phyloP scores from a whole-genome alignment of 805 yeast species.

The Saccharomycopsis malanga region DNA sequence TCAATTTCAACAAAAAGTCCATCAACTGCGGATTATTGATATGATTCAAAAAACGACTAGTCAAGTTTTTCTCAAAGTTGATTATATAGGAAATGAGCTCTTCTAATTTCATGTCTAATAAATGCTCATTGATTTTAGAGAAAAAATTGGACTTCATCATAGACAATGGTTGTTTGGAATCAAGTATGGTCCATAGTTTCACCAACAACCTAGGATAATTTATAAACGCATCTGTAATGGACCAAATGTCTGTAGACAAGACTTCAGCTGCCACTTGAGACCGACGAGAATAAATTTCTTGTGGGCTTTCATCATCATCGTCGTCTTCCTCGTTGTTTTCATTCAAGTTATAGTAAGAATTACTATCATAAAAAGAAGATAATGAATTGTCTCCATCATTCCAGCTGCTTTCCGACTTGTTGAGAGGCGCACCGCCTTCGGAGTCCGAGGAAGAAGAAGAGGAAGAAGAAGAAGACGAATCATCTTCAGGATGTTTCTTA shows the following conservation, averaged over 20 bases:
- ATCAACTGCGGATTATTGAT: slow-evolving; percentile 90
- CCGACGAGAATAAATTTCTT: slow-evolving; percentile 34
- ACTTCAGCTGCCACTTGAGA: slow-evolving; percentile 83
- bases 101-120: slow-evolving; percentile 81
- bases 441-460: slow-evolving; percentile 3
- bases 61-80: slow-evolving; percentile 53
- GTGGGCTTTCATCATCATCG: slow-evolving; percentile 30
- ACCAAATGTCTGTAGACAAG: slow-evolving; percentile 88
- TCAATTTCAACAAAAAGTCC: slow-evolving; percentile 84
- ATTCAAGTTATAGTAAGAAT: slow-evolving; percentile 15
- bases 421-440: neutral
- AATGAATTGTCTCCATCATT: slow-evolving; percentile 62
- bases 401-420: neutral
- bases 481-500: slow-evolving; percentile 8
- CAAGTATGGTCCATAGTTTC: slow-evolving; percentile 75
- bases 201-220: slow-evolving; percentile 59
- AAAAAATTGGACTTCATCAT: slow-evolving; percentile 79
- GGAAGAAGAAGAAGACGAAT: neutral
- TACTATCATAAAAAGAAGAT: slow-evolving; percentile 30
- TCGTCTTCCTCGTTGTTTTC: slow-evolving; percentile 16
- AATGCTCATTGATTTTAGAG: slow-evolving; percentile 85
- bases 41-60: slow-evolving; percentile 74
- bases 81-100: slow-evolving; percentile 62
- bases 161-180: slow-evolving; percentile 57
- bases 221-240: slow-evolving; percentile 83